Percentiles rank a stretch among this genome's conserved stretches.
These are phyloP conservation scores for Trypanosoma vivax DNA, from an alignment of 208 protist genomes.

Conservation along the genomic window DNA sequence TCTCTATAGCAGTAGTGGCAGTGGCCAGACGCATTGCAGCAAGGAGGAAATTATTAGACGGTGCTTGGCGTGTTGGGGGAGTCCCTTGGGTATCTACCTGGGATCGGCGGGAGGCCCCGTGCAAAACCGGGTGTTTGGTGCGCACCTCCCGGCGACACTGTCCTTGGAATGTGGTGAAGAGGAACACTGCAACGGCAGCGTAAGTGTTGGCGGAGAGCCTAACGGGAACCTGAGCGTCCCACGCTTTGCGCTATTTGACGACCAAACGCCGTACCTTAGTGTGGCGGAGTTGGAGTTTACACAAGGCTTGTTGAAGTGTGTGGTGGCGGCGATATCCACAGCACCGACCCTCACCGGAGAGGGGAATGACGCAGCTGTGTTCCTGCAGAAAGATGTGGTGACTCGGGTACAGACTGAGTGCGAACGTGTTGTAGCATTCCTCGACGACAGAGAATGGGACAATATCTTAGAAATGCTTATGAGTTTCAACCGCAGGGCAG, in stretches of 20 bases:
- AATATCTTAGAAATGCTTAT: slow-evolving; percentile 29
- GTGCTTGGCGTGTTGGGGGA: slow-evolving; percentile 50
- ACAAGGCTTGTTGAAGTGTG: slow-evolving; percentile 37
- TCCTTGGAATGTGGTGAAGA: neutral
- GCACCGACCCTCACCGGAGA: slow-evolving; percentile 40
- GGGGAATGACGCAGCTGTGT: slow-evolving; percentile 17
- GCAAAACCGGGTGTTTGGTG: slow-evolving; percentile 19
- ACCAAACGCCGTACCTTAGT: slow-evolving; percentile 7
- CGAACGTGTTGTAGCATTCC: slow-evolving; percentile 65
- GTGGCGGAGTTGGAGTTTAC: slow-evolving; percentile 41
- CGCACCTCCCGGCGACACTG: neutral
- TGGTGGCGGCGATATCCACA: slow-evolving; percentile 42
- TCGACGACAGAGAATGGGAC: slow-evolving; percentile 34
- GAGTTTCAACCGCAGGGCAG: slow-evolving; percentile 23
- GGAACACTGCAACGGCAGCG: too few relatives aligned
- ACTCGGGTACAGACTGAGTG: slow-evolving; percentile 57
- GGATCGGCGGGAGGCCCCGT: neutral
- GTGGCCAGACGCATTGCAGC: slow-evolving; percentile 17
- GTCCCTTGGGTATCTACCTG: slow-evolving; percentile 54
- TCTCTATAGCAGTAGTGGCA: neutral
- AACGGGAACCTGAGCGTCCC: too few relatives aligned
- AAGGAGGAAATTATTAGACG: slow-evolving; percentile 54
- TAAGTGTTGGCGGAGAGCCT: too few relatives aligned
- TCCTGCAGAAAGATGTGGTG: slow-evolving; percentile 44
- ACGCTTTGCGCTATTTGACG: slow-evolving; percentile 4